Evolutionary conservation across 371 early-diverging fungal species (phyloP).

Genomic region (Mortierella sp.): DNA sequence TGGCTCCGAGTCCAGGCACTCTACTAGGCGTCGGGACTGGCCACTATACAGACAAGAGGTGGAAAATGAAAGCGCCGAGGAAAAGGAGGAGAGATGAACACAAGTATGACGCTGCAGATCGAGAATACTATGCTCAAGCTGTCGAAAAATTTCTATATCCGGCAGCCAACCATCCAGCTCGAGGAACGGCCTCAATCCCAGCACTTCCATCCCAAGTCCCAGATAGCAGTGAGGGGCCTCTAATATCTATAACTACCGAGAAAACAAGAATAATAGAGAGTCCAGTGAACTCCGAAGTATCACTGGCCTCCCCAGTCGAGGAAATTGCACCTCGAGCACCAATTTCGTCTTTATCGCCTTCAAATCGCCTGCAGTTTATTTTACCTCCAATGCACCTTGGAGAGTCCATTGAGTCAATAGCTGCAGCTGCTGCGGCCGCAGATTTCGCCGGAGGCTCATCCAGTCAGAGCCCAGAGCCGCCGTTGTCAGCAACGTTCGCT

Average conservation of each 20-base stretch:
- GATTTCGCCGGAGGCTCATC: background rate
- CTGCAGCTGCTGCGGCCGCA: background rate
- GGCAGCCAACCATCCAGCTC: constrained; percentile 17
- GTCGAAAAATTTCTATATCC: constrained; percentile 44
- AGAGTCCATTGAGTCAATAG: constrained; percentile 35
- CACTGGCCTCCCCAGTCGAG: background rate
- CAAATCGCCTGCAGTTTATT: constrained; percentile 32
- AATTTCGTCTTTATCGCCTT: constrained; percentile 16
- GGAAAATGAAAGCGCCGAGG: background rate
- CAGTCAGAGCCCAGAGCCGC: background rate
- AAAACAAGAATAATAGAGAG: background rate
- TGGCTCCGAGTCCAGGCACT: constrained; percentile 31
- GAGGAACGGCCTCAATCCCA: constrained; percentile 20
- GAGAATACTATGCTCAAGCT: constrained; percentile 22
- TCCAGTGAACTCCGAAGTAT: background rate
- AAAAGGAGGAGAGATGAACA: background rate
- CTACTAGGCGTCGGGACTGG: background rate
- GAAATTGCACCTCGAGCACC: background rate
- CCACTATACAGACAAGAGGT: background rate
- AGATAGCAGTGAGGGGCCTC: background rate
- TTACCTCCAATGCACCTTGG: constrained; percentile 44
- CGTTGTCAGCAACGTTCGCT: background rate
- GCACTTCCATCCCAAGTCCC: constrained; percentile 1
- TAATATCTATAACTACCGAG: background rate
- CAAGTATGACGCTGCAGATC: constrained; percentile 19